Evolutionary conservation across 2,329 filamentous ascomycete genomes (phyloP).

Genomic region (Aspergillus proliferans): DNA sequence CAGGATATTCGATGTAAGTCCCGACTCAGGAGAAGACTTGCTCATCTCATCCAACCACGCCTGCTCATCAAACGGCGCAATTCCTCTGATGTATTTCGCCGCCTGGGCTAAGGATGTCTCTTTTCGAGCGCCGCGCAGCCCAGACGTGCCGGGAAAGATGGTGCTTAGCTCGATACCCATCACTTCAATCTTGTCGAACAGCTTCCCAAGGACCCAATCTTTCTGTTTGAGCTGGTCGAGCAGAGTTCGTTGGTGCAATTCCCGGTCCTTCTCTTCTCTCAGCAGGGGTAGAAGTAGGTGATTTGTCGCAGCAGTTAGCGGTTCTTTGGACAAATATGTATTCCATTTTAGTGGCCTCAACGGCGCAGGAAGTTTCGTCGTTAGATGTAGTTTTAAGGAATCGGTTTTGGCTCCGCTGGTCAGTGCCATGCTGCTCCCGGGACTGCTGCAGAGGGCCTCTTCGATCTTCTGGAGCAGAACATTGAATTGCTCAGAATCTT

Average conservation of each 20-base stretch:
- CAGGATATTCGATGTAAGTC: slow-evolving; percentile 20
- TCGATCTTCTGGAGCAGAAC: slow-evolving; percentile 52
- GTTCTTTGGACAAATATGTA: slow-evolving; percentile 39
- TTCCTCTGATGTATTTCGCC: slow-evolving; percentile 49
- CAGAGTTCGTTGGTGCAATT: slow-evolving; percentile 44
- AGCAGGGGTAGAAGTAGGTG: slow-evolving; percentile 51
- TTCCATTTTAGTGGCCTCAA: slow-evolving; percentile 50
- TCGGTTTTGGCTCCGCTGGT: slow-evolving; percentile 21
- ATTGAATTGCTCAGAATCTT: slow-evolving; percentile 49
- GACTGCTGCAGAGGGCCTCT: slow-evolving; percentile 38
- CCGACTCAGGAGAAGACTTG: slow-evolving; percentile 10
- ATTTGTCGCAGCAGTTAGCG: slow-evolving; percentile 38
- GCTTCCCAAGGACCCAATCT: slow-evolving; percentile 52
- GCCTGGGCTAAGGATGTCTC: slow-evolving; percentile 45
- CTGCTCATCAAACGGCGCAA: slow-evolving; percentile 48
- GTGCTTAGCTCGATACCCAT: slow-evolving; percentile 50
- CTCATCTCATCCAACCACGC: slow-evolving; percentile 36
- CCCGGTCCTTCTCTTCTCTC: slow-evolving; percentile 41
- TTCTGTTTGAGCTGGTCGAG: slow-evolving; percentile 49
- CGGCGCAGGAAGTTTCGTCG: slow-evolving; percentile 47
- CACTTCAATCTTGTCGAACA: slow-evolving; percentile 54
- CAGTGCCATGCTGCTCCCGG: slow-evolving; percentile 27
- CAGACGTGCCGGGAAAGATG: slow-evolving; percentile 51
- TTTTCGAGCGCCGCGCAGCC: slow-evolving; percentile 40
- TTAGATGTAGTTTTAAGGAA: slow-evolving; percentile 42